phyloP scores from a whole-genome alignment of 305 asterid genomes.

The Rubia occidens region DNA sequence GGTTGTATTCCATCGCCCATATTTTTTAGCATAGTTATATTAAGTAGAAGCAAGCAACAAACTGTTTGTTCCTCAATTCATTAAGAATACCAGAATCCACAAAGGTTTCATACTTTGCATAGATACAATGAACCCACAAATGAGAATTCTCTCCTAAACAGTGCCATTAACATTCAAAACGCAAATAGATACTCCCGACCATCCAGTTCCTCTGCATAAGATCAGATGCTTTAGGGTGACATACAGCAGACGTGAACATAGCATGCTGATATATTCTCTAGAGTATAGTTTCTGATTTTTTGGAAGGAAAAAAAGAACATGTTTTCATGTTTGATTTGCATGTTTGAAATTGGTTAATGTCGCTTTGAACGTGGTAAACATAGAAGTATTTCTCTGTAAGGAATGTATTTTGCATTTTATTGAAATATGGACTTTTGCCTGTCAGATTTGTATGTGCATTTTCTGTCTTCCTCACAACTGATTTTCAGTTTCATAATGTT shows the following conservation, averaged over 20 bases:
- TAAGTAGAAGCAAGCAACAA: neutral
- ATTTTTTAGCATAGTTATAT: slow-evolving; percentile 49
- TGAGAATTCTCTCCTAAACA: slow-evolving; percentile 89
- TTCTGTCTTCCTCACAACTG: too few relatives aligned
- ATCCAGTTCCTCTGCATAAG: slow-evolving; percentile 76
- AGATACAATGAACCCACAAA: slow-evolving; percentile 82
- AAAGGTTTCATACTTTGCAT: slow-evolving; percentile 64
- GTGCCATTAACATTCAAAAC: slow-evolving; percentile 94
- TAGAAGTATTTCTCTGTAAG: too few relatives aligned
- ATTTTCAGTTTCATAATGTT: too few relatives aligned
- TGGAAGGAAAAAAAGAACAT: too few relatives aligned
- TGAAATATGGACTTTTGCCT: too few relatives aligned
- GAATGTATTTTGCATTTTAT: too few relatives aligned
- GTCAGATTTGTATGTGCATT: too few relatives aligned
- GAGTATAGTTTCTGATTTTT: neutral
- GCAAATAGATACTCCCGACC: slow-evolving; percentile 96
- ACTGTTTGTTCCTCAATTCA: neutral
- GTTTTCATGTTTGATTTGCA: too few relatives aligned
- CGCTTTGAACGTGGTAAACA: too few relatives aligned
- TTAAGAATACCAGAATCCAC: neutral
- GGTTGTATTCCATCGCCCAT: slow-evolving; percentile 99
- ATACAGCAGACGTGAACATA: neutral
- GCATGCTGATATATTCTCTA: neutral
- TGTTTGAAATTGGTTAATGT: too few relatives aligned
- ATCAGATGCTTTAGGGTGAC: slow-evolving; percentile 11